Evolutionary conservation across 1,284 basidiomycete species (phyloP), one percentile per base, ranked within the genome.

Genomic region (Marasmius fiardii): DNA sequence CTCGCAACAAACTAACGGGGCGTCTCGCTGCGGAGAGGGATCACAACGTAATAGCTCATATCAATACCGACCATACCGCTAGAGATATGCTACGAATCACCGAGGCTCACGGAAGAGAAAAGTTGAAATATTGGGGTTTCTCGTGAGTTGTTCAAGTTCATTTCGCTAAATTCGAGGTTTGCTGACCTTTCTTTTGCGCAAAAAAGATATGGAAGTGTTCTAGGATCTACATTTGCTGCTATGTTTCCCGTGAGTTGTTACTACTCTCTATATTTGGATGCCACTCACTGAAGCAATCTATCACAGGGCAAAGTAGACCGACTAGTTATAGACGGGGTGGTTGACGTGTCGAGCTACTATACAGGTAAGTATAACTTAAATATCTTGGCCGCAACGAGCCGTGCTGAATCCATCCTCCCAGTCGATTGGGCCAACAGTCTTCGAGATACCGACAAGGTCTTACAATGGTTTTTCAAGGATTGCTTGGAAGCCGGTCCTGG

Each of bases 51-150:
- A 63, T 73, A 39, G 61, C 60, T 11, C 70, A 75, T 59, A 68
- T 79, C 43, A 74, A 73, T 50, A 79, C 78, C 1, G 69, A 74
- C 28, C 68, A 75, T 45, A 75, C 75, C 2, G 78, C 74, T 12
- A 67, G 72, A 18, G 80, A 82, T 61, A 81, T 82, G 79, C 63
- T 81, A 43, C 62, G 68, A 20, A 81, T 82, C 52, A 65, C 70
- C 0, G 60, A 73, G 53, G 76, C 74, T 2, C 71, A 76, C 58
- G 78, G 78, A 0, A 63, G 65, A 54, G 70, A 76, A 12, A 78
- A 78, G 59, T 56, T 83, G 14, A 71, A 73, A 52, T 83, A 80
- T 59, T 82, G 77, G 77, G 80, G 80, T 14, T 74, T 80, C 53
- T 79, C 74, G 74, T 81, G 60, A 58, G 74, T 67, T 10, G 14